These are phyloP conservation scores for Penicillium malachiteum DNA, from an alignment of 495 filamentous ascomycete genomes.

Conservation along the genomic window DNA sequence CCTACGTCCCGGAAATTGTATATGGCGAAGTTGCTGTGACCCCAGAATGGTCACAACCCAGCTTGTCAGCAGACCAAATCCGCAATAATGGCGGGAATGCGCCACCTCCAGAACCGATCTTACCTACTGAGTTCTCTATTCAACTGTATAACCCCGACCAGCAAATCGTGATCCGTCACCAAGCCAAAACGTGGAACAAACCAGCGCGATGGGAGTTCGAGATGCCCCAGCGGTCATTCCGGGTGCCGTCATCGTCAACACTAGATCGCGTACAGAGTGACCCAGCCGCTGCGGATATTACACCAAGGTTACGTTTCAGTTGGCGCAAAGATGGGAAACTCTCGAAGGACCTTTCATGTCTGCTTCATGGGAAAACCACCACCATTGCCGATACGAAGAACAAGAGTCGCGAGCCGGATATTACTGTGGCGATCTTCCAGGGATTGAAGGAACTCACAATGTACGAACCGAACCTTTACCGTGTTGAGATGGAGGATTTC, in stretches of 20 bases:
- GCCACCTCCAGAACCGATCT: constrained; percentile 69
- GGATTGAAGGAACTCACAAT: constrained; percentile 71
- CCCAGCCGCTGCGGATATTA: constrained; percentile 63
- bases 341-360: constrained; percentile 78
- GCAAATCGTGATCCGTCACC: constrained; percentile 65
- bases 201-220: constrained; percentile 86
- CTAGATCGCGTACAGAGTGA: constrained; percentile 75
- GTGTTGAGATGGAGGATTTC: constrained; percentile 90
- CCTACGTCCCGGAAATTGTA: constrained; percentile 74
- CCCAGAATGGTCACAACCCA: constrained; percentile 81
- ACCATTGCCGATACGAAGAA: constrained; percentile 58
- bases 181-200: constrained; percentile 72
- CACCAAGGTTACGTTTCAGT: constrained; percentile 79
- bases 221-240: constrained; percentile 83
- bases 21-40: constrained; percentile 84
- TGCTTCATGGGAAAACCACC: constrained; percentile 72
- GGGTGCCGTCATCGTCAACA: constrained; percentile 68
- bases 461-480: constrained; percentile 86
- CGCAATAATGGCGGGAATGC: constrained; percentile 68
- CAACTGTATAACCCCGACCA: constrained; percentile 96
- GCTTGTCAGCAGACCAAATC: constrained; percentile 75
- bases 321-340: constrained; percentile 92
- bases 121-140: constrained; percentile 75
- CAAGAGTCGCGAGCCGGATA: constrained; percentile 88
- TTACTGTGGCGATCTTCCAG: constrained; percentile 80